Percentiles rank a stretch among this genome's conserved stretches.
Evolutionary conservation across 257 asterid genomes (phyloP).

Genomic region (Phtheirospermum japonicum): DNA sequence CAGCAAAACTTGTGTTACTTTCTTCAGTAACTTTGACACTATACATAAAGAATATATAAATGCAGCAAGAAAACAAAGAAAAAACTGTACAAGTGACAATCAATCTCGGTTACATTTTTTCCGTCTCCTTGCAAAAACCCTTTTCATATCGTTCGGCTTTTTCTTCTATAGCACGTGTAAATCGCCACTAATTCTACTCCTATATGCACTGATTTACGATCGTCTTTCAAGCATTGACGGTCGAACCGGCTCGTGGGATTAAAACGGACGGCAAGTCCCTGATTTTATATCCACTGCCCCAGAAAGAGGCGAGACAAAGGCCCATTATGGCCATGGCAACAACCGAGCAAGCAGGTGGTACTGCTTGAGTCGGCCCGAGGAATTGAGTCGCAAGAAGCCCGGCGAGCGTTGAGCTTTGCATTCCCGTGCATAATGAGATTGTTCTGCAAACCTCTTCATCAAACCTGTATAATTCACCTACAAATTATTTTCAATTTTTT

Average conservation of each 20-base stretch:
- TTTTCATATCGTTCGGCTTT: no score
- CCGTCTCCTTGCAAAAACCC: no score
- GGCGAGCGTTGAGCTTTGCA: conserved; percentile 95
- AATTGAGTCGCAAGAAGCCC: conserved; percentile 93
- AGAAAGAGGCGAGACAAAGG: conserved; percentile 89
- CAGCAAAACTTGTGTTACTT: no score
- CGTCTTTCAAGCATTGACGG: conserved; percentile 36
- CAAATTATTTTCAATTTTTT: no score
- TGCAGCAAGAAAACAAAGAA: no score
- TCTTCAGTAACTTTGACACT: no score
- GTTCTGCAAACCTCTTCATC: conserved; percentile 88
- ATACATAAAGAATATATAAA: no score
- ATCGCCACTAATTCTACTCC: no score
- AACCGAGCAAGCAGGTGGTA: conserved; percentile 93
- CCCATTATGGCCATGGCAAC: conserved; percentile 99
- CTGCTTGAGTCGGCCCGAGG: conserved; percentile 85
- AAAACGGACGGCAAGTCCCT: conserved; percentile 45
- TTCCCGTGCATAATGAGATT: conserved; percentile 88
- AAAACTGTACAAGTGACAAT: no score
- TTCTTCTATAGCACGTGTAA: no score
- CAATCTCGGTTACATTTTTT: no score
- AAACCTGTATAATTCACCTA: conserved; percentile 41
- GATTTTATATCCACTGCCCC: conserved; percentile 80
- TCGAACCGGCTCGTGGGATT: conserved; percentile 40
- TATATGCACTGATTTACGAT: no score